phyloP scores from a whole-genome alignment of 2,329 filamentous ascomycete genomes.

The Aspergillus novofumigatus region DNA sequence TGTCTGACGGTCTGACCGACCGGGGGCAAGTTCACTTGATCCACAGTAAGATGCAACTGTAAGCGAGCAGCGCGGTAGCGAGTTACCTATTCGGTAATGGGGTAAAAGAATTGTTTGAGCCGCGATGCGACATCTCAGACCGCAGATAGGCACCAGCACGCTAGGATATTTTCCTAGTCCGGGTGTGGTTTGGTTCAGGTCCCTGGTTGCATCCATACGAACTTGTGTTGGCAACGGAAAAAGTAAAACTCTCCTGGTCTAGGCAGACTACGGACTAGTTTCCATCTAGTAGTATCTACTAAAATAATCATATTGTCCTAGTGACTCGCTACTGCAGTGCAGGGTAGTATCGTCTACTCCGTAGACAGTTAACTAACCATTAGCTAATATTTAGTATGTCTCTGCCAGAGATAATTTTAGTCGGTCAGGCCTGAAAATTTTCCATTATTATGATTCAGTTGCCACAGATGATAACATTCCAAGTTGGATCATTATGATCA shows the following conservation, averaged over 20 bases:
- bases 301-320: too few relatives aligned
- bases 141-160: background rate
- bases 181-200: background rate
- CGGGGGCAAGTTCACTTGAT: background rate
- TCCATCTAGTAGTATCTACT: too few relatives aligned
- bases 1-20: background rate
- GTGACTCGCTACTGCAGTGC: too few relatives aligned
- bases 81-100: background rate
- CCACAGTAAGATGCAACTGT: background rate
- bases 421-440: background rate
- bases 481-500: background rate
- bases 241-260: background rate
- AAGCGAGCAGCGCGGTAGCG: background rate
- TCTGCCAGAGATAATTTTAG: background rate
- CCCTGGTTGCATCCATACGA: constrained; percentile 6
- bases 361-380: too few relatives aligned
- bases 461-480: background rate
- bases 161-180: background rate
- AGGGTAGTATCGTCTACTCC: too few relatives aligned
- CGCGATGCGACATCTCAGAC: background rate
- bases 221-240: background rate
- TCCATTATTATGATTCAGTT: background rate
- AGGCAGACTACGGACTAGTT: background rate
- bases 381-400: background rate
- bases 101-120: background rate